Evolutionary conservation across 345 rosid species (phyloP).

Genomic region (Erysimum cheiranthoides): DNA sequence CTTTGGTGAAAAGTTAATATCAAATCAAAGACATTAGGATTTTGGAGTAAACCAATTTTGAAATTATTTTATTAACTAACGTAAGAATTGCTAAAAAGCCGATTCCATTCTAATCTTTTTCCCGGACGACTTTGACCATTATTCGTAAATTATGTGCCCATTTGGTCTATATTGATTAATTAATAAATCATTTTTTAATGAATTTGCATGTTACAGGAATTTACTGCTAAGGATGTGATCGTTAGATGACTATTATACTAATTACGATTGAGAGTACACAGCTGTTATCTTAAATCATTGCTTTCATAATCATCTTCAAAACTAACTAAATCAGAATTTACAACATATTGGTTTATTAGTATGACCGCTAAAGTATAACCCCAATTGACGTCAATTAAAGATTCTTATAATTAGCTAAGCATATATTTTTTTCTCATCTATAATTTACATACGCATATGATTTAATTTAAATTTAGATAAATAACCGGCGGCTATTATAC

Average conservation of each 20-base stretch:
- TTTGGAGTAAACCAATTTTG: constrained; percentile 3
- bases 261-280: not conserved
- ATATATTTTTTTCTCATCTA: too few relatives aligned
- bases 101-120: constrained; percentile 15
- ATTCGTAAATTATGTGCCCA: constrained; percentile 18
- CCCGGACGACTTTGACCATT: constrained; percentile 30
- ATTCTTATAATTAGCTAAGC: too few relatives aligned
- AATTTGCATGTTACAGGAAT: not conserved
- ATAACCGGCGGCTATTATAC: too few relatives aligned
- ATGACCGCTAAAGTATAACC: too few relatives aligned
- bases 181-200: not conserved
- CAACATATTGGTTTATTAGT: too few relatives aligned
- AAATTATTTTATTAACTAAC: not conserved
- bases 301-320: constrained; percentile 1
- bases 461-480: too few relatives aligned
- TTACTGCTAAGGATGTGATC: constrained; percentile 4
- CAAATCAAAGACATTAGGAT: constrained; percentile 3
- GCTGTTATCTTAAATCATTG: not conserved
- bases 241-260: not conserved
- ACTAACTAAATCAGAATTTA: too few relatives aligned
- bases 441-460: too few relatives aligned
- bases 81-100: constrained; percentile 25
- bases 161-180: not conserved
- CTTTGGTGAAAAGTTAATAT: constrained; percentile 6
- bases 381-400: too few relatives aligned